Percentiles rank a stretch among this genome's conserved stretches.
Evolutionary conservation across 2,329 filamentous ascomycete genomes (phyloP).

Genomic region (Apiospora hydei): DNA sequence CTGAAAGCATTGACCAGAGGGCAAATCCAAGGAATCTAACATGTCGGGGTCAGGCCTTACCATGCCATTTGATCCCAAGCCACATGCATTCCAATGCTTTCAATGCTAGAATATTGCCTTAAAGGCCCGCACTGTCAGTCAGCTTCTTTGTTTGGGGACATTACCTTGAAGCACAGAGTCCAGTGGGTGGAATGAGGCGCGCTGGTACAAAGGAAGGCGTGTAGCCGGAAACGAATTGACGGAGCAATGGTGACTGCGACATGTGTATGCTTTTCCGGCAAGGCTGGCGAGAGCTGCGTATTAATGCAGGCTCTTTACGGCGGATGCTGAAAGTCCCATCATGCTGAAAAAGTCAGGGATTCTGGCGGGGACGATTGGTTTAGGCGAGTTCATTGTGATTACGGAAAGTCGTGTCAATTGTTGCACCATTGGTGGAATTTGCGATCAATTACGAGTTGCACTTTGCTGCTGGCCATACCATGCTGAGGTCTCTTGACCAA

Average conservation of each 20-base stretch:
- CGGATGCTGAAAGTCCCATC: constrained; percentile 6
- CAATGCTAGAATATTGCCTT: not conserved
- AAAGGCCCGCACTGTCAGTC: constrained; percentile 13
- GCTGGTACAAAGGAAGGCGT: constrained; percentile 5
- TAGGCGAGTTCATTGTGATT: constrained; percentile 23
- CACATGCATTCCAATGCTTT: constrained; percentile 15
- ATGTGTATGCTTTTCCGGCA: constrained; percentile 3
- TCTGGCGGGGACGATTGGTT: constrained; percentile 11
- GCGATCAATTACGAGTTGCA: constrained; percentile 49
- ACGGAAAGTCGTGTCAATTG: constrained; percentile 30
- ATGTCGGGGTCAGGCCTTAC: constrained; percentile 6
- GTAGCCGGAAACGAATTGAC: not conserved
- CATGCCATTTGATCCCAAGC: not conserved
- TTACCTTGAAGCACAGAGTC: not conserved
- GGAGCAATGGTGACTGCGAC: not conserved
- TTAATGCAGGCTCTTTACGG: constrained; percentile 10
- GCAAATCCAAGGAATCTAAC: constrained; percentile 9
- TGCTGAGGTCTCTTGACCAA: constrained; percentile 45
- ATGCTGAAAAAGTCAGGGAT: constrained; percentile 17
- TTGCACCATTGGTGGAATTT: constrained; percentile 46
- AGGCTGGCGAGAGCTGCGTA: not conserved
- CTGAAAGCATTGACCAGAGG: constrained; percentile 13
- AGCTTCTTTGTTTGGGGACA: constrained; percentile 17
- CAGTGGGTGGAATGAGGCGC: constrained; percentile 1
- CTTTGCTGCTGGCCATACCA: constrained; percentile 42